Conservation (phyloP, 2,329 filamentous ascomycete genomes). For the Monosporascus sp. region DNA sequence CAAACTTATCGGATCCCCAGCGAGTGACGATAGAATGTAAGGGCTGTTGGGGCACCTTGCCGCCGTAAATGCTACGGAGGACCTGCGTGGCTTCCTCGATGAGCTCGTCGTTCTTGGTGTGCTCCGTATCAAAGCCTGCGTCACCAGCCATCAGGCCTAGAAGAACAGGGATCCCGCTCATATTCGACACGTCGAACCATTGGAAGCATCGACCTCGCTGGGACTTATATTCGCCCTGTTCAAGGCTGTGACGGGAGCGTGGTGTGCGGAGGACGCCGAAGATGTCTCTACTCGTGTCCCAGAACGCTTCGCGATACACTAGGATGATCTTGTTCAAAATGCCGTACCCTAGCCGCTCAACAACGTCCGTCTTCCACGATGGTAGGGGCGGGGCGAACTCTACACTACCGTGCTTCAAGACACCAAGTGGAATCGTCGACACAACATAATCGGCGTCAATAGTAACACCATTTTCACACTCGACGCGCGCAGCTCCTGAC, state of each 20-base stretch:
- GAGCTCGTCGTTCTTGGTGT: slow-evolving; percentile 66
- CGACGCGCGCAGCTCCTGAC: slow-evolving; percentile 51
- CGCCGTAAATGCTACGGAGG: slow-evolving; percentile 69
- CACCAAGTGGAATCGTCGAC: slow-evolving; percentile 82
- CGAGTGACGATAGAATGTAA: slow-evolving; percentile 84
- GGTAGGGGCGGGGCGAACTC: slow-evolving; percentile 90
- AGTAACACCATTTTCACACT: slow-evolving; percentile 70
- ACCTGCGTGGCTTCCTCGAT: slow-evolving; percentile 75
- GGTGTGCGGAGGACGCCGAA: slow-evolving; percentile 85
- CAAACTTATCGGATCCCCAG: slow-evolving; percentile 87
- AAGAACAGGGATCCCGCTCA: slow-evolving; percentile 79
- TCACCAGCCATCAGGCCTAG: slow-evolving; percentile 95
- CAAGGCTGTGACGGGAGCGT: slow-evolving; percentile 60
- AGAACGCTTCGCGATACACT: slow-evolving; percentile 84
- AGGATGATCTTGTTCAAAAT: slow-evolving; percentile 93
- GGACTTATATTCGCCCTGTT: slow-evolving; percentile 71
- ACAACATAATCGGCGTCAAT: slow-evolving; percentile 89
- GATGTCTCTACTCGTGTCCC: slow-evolving; percentile 85
- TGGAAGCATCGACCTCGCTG: slow-evolving; percentile 91
- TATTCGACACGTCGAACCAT: slow-evolving; percentile 94
- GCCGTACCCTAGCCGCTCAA: slow-evolving; percentile 83
- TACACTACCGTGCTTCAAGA: slow-evolving; percentile 77
- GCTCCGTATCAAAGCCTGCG: slow-evolving; percentile 83
- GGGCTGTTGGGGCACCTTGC: slow-evolving; percentile 66
- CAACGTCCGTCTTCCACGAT: slow-evolving; percentile 74